Evolutionary conservation across 2,329 filamentous ascomycete species (phyloP).

Genomic region (Emergomyces orientalis): DNA sequence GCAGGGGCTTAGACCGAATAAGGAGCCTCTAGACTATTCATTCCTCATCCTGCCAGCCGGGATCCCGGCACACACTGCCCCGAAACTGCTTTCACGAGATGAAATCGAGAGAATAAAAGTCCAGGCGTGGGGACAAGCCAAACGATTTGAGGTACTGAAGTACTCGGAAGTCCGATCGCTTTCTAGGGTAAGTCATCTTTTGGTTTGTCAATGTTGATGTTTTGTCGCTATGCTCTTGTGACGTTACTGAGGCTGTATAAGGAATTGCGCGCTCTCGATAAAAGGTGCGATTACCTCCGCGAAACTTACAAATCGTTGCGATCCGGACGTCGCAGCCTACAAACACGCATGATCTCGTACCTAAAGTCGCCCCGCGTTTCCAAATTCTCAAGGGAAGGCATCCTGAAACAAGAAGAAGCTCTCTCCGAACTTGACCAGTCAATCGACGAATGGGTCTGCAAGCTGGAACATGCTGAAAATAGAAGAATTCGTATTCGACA

Average conservation of each 20-base stretch:
- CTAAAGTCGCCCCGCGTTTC: conserved; percentile 61
- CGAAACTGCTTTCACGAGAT: conserved; percentile 12
- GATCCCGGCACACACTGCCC: conserved; percentile 16
- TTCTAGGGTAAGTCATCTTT: conserved; percentile 18
- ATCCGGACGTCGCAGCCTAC: conserved; percentile 65
- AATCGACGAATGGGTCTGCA: conserved; percentile 71
- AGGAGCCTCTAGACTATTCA: conserved; percentile 2
- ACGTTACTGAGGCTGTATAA: conserved; percentile 23
- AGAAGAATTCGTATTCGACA: conserved; percentile 64
- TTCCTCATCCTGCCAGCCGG: conserved; percentile 17
- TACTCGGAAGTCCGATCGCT: conserved; percentile 20
- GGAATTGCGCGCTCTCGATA: conserved; percentile 68
- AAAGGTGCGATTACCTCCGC: conserved; percentile 67
- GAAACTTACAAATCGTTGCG: conserved; percentile 67
- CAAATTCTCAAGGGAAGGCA: conserved; percentile 63
- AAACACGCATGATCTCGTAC: conserved; percentile 67
- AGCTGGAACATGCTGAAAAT: conserved; percentile 73
- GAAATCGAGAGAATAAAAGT: conserved; percentile 20
- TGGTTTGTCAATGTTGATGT: neutral
- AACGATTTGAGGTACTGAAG: conserved; percentile 21
- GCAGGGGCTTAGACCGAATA: neutral
- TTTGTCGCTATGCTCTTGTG: neutral
- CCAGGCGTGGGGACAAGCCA: conserved; percentile 20
- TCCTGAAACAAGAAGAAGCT: conserved; percentile 72
- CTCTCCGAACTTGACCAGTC: conserved; percentile 65